Base-by-base conservation (phyloP, 2,329 filamentous ascomycete genomes). In the Rhytidhysteron rufulum region DNA sequence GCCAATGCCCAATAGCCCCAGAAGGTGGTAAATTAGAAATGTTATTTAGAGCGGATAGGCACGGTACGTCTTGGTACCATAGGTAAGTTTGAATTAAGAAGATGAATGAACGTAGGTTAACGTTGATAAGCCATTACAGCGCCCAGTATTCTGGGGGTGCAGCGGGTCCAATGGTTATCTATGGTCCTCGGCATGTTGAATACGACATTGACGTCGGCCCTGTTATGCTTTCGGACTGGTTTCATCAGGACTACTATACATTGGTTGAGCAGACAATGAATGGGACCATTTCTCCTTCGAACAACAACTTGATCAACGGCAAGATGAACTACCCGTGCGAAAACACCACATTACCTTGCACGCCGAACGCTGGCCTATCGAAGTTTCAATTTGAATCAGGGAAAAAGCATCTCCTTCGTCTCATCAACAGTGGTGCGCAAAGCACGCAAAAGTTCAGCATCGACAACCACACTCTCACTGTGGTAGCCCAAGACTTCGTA, bases 401-500 rank as follows among this genome's bases (percentile, higher is more conserved):
- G 16, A 70, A 65, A 31, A 66, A 58, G 1, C 68, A 73, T 38
- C 62, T 62, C 3, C 53, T 72, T 5, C 59, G 70, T 4, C 45
- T 73, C 6, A 65, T 72, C 37, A 73, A 73, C 37, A 57, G 57
- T 16, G 66, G 65, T 5, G 60, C 67, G 16, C 66, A 67, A 36
- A 64, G 59, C 0, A 58, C 63, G n/a, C 62, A 61, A 48, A 67
- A 68, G 39, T 70, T 72, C 49, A 61, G 56, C 45, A 65, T 73
- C 24, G 70, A 73, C 42, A 63, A 64, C 29, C 68, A 72, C 49
- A 66, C 53, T 4, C 50, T 73, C 51, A 66, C 55, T 4, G 61
- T 73, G 41, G 68, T 73, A 31, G 65, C 63, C 5, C 55, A 63
- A 21, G 70, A 73, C 43, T 65, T 67, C 24, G 62, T 72, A 4